Evolutionary conservation across 352 stramenopile species (phyloP).

Genomic region (Blastocystis sp.): DNA sequence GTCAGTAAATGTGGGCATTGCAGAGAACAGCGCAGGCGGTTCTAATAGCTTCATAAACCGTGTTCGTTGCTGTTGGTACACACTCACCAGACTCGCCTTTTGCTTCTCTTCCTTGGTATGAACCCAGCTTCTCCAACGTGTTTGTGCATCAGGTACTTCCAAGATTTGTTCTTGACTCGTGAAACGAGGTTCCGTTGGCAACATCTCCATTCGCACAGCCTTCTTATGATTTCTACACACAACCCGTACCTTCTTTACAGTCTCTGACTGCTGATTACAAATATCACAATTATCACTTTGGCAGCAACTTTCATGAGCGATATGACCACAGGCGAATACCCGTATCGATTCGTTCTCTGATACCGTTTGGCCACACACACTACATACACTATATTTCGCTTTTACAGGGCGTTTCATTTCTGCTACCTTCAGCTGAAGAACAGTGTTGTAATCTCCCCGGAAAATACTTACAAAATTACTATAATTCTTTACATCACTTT

Average conservation of each 20-base stretch:
- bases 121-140: not conserved
- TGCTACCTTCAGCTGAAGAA: not conserved
- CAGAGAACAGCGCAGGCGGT: not conserved
- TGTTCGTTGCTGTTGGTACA: not conserved
- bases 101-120: not conserved
- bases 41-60: not conserved
- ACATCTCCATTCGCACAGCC: not conserved
- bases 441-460: slow-evolving; percentile 15
- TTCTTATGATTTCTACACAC: not conserved
- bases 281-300: not conserved
- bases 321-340: slow-evolving; percentile 23
- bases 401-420: slow-evolving; percentile 8
- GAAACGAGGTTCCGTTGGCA: no score
- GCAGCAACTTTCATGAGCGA: not conserved
- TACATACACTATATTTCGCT: not conserved
- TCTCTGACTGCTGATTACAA: not conserved
- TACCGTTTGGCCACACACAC: not conserved
- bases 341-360: not conserved
- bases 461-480: slow-evolving; percentile 40
- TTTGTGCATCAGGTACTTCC: not conserved
- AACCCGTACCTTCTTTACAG: not conserved
- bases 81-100: not conserved
- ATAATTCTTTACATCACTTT: slow-evolving; percentile 20
- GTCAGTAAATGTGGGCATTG: no score
- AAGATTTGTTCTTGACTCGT: no score